phyloP scores from a whole-genome alignment of 1,139 yeast genomes.

The Trichomonascaceae sp. region DNA sequence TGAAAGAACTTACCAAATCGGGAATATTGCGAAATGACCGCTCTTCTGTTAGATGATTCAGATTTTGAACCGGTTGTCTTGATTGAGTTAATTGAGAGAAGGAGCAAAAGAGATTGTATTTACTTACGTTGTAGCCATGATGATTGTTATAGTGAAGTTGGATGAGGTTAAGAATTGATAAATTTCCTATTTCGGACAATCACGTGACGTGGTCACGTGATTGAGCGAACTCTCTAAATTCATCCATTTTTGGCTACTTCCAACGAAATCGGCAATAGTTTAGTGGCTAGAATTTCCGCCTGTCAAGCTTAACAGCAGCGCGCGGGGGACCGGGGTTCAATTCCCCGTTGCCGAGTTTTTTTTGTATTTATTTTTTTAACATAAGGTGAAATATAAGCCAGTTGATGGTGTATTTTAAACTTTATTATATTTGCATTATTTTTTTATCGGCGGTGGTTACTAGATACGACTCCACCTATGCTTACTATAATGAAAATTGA shows the following conservation, averaged over 20 bases:
- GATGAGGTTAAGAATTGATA: neutral
- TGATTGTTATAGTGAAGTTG: neutral
- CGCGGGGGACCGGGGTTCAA: slow-evolving; percentile 68
- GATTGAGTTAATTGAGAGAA: neutral
- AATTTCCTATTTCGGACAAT: neutral
- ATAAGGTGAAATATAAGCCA: too few species aligned
- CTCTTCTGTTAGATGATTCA: neutral
- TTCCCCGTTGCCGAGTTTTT: slow-evolving; percentile 60
- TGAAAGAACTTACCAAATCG: neutral
- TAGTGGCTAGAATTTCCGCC: slow-evolving; percentile 36
- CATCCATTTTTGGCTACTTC: neutral
- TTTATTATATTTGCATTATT: too few species aligned
- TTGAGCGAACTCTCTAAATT: too few species aligned
- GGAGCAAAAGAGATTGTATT: neutral
- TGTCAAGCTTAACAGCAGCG: slow-evolving; percentile 31
- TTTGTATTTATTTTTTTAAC: slow-evolving; percentile 14
- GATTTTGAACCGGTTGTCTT: neutral
- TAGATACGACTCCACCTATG: neutral
- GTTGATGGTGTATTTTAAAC: too few species aligned
- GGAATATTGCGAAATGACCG: neutral
- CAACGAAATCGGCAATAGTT: slow-evolving; percentile 28
- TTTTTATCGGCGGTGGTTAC: neutral
- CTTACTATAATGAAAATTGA: neutral
- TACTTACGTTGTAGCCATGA: neutral
- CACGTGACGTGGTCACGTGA: neutral